Base-by-base conservation (phyloP, 495 filamentous ascomycete genomes). In the Penicillium subrubescens region DNA sequence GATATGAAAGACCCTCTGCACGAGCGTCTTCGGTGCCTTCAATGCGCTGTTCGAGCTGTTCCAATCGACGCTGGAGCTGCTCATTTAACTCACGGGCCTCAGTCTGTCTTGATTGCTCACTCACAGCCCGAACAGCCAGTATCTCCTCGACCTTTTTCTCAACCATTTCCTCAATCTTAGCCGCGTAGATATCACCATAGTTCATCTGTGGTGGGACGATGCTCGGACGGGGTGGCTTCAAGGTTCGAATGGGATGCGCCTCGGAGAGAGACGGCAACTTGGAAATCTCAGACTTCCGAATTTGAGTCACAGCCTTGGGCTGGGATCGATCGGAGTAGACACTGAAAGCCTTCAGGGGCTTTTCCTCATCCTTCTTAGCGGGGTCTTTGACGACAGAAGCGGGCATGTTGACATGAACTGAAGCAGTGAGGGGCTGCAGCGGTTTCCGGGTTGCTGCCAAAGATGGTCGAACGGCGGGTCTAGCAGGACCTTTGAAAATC, bases 101-200 rank as follows among this genome's bases (percentile, higher is more conserved):
- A 4, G 83, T 81, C 34, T 80, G 72, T 12, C 79, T 68, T 4
- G 82, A 79, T 56, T 82, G 72, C 29, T 83, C 81, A 67, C 81
- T 82, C 31, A 83, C 67, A 14, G 82, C 80, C 29, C 89, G 86
- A 10, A 89, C 85, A 2, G 93, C 92, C 1, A 98, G 79, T 35
- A 95, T 91, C 72, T 96, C 94, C 50, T 89, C 89, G 0, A 99
- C 92, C 66, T 96, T 96, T 70, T 88, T 90, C 72, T 95, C 90
- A 8, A 99, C 92, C 75, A 97, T 87, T 50, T 93, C 92, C 69
- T 97, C 94, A 43, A 97, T 94, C 60, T 84, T 87, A n/a, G 85
- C 88, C 29, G 90, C 89, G 5, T 90, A 91, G 5, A 96, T 70
- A 27, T 81, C 73, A n/a, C 73, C 75, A 19, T 75, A 60, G 17